Percentiles rank a stretch among this genome's conserved stretches.
These are phyloP conservation scores for Neofusicoccum sp. DNA, from an alignment of 2,329 filamentous ascomycete species.

Conservation along the genomic window DNA sequence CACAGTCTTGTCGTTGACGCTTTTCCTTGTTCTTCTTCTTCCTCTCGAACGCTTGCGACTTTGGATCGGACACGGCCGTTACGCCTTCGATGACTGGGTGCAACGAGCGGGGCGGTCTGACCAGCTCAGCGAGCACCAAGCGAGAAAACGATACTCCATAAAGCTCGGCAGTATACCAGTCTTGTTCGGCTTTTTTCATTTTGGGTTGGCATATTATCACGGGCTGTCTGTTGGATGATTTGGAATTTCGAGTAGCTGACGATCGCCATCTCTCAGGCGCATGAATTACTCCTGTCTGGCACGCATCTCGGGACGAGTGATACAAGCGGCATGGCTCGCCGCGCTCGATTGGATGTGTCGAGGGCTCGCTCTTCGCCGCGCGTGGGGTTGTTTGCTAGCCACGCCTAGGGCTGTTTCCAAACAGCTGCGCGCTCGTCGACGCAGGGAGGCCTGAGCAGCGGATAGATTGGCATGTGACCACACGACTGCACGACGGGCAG, in stretches of 20 bases:
- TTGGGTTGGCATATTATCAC: background rate
- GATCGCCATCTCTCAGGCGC: slow-evolving; percentile 8
- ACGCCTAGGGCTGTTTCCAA: background rate
- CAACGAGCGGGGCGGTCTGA: background rate
- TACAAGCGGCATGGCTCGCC: background rate
- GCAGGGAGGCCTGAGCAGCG: slow-evolving; percentile 11
- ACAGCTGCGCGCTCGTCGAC: background rate
- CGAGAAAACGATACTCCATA: background rate
- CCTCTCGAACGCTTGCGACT: background rate
- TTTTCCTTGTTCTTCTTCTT: background rate
- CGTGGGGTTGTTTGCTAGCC: background rate
- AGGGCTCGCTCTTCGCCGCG: background rate
- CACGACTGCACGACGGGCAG: slow-evolving; percentile 5
- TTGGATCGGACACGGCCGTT: background rate
- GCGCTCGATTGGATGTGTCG: background rate
- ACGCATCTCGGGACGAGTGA: background rate
- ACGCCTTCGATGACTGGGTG: background rate
- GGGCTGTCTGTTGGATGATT: background rate
- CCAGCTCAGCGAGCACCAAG: background rate
- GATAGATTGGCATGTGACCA: slow-evolving; percentile 4
- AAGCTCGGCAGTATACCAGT: slow-evolving; percentile 8
- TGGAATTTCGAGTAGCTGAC: slow-evolving; percentile 3
- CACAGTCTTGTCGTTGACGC: background rate
- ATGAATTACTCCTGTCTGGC: background rate
- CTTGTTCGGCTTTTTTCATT: background rate